These are phyloP conservation scores for Euphrasia confusa DNA, from an alignment of 257 asterid genomes.

Conservation along the genomic window DNA sequence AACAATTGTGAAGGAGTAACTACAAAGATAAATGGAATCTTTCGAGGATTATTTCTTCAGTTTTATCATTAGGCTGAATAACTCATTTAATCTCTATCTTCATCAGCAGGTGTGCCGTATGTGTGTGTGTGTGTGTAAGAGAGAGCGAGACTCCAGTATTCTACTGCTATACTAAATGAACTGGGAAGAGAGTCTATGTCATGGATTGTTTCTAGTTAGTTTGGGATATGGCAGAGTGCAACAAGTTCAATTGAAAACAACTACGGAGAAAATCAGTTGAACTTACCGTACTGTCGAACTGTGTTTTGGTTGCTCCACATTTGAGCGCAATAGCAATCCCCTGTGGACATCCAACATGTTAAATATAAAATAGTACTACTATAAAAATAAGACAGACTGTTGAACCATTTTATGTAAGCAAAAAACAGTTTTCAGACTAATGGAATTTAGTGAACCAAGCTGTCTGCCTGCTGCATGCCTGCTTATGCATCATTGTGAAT, in stretches of 20 bases:
- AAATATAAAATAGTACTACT: too few relatives aligned
- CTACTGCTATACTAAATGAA: too few relatives aligned
- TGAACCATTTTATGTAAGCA: too few relatives aligned
- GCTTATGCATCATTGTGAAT: background rate
- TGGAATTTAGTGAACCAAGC: too few relatives aligned
- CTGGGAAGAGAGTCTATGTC: too few relatives aligned
- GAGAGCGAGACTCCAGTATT: too few relatives aligned
- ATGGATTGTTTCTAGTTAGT: background rate
- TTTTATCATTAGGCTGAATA: background rate
- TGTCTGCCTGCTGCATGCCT: background rate
- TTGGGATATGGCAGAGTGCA: background rate
- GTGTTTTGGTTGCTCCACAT: constrained; percentile 98
- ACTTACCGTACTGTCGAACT: constrained; percentile 89
- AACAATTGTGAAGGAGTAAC: background rate
- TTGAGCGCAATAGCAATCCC: constrained; percentile 88
- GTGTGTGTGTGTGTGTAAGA: too few relatives aligned
- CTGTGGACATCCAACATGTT: constrained; percentile 32
- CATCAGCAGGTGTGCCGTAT: too few relatives aligned
- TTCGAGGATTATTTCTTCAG: background rate
- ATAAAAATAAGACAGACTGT: too few relatives aligned
- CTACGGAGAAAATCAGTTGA: constrained; percentile 3
- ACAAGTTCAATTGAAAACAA: background rate
- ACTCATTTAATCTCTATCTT: too few relatives aligned
- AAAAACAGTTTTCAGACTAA: too few relatives aligned
- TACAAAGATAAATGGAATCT: background rate